Conservation (phyloP, 2,329 filamentous ascomycete genomes). For the Curvularia hawaiiensis region DNA sequence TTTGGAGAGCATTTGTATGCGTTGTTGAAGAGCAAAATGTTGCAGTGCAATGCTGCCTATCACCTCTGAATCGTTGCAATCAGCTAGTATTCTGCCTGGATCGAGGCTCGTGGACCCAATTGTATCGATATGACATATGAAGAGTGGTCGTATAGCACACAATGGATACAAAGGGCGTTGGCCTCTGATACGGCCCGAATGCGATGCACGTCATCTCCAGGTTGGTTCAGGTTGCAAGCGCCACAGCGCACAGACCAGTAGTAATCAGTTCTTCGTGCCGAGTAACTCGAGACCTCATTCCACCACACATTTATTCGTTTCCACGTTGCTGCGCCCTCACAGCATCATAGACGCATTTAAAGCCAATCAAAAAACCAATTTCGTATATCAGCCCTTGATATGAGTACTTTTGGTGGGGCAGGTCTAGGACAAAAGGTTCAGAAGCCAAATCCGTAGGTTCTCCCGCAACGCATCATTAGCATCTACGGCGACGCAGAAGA, state of each 20-base stretch:
- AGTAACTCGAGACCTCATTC: conserved; percentile 37
- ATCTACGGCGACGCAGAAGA: background rate
- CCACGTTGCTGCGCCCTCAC: conserved; percentile 8
- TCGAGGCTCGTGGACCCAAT: no score
- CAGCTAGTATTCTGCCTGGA: no score
- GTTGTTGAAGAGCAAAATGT: no score
- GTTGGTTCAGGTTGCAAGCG: conserved; percentile 17
- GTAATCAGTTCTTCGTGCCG: conserved; percentile 14
- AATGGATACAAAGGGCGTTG: background rate
- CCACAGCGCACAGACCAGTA: conserved; percentile 26
- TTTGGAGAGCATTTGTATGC: no score
- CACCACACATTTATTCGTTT: conserved; percentile 14
- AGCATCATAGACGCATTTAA: background rate
- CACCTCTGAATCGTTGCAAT: no score
- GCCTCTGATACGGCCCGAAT: conserved; percentile 1
- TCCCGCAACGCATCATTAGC: conserved; percentile 1
- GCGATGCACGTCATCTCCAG: conserved; percentile 26
- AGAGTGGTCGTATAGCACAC: no score
- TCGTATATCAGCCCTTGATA: conserved; percentile 32
- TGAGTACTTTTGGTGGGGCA: conserved; percentile 73
- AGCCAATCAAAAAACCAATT: accelerated
- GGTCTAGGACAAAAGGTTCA: conserved; percentile 67
- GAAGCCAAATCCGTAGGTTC: conserved; percentile 71
- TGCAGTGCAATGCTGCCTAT: no score
- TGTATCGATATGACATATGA: no score